These are phyloP conservation scores for Fusarium papillatum DNA, from an alignment of 2,329 filamentous ascomycete genomes.

Conservation along the genomic window DNA sequence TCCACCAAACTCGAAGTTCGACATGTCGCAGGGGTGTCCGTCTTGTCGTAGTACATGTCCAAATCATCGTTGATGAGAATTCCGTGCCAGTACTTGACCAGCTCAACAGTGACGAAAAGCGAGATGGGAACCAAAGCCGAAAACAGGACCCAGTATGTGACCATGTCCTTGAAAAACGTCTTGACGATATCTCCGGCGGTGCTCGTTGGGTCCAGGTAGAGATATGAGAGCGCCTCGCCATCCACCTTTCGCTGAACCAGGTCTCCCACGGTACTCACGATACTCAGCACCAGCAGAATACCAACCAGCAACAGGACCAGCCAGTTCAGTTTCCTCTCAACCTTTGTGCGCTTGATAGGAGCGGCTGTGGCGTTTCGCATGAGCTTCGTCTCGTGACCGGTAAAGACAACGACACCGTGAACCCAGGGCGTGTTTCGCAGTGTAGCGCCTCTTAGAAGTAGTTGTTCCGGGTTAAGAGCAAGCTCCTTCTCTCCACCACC, in stretches of 20 bases:
- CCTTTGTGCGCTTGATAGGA: conserved; percentile 97
- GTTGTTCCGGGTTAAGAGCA: conserved; percentile 90
- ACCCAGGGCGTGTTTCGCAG: conserved; percentile 98
- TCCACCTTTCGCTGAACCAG: conserved; percentile 81
- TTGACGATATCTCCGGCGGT: conserved; percentile 68
- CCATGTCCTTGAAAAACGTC: conserved; percentile 93
- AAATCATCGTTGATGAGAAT: conserved; percentile 97
- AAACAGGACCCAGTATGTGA: conserved; percentile 99
- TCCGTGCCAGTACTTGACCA: conserved; percentile 99
- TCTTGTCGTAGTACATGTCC: conserved; percentile 97
- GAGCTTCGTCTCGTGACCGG: conserved; percentile 95
- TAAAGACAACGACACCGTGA: conserved; percentile 94
- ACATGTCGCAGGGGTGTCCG: conserved; percentile 95
- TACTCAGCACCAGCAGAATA: conserved; percentile 86
- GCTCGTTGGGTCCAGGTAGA: conserved; percentile 75
- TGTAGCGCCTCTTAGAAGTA: conserved; percentile 92
- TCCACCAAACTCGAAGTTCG: conserved; percentile 97
- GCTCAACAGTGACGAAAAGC: conserved; percentile 95
- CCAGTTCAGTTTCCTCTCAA: conserved; percentile 93
- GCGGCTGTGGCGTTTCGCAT: conserved; percentile 99
- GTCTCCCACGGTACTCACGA: conserved; percentile 93
- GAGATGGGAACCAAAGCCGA: conserved; percentile 97
- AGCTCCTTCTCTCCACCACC: conserved; percentile 95
- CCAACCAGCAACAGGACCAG: conserved; percentile 92
- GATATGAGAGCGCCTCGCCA: conserved; percentile 76